phyloP scores from a whole-genome alignment of 306 rosid genomes.

The Rubus idaeus region DNA sequence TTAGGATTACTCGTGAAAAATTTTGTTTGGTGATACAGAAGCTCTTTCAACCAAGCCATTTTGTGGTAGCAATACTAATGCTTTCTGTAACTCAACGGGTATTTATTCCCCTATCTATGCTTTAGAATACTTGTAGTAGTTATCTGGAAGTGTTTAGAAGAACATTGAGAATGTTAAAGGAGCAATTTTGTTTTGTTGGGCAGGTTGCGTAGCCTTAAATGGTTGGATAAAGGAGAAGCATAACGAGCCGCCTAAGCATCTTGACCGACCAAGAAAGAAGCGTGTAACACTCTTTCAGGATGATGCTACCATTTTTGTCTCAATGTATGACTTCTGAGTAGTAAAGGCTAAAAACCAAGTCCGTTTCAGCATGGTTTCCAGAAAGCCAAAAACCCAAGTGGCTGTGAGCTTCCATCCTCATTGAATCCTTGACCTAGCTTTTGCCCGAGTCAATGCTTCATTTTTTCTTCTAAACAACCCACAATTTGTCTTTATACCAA shows the following conservation, averaged over 20 bases:
- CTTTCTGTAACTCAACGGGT: no score
- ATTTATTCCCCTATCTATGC: no score
- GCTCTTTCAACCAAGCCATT: no score
- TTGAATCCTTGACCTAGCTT: background rate
- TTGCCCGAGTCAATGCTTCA: background rate
- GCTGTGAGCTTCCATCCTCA: background rate
- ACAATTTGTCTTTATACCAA: conserved; percentile 5
- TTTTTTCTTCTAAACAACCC: background rate
- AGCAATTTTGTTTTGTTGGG: background rate
- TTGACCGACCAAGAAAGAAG: background rate
- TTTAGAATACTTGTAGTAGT: no score
- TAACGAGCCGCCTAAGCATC: background rate
- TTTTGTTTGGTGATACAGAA: no score
- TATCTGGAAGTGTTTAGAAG: no score
- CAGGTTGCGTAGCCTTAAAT: background rate
- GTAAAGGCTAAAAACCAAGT: background rate
- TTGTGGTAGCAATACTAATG: no score
- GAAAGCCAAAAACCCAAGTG: background rate
- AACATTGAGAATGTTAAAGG: background rate
- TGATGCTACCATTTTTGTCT: background rate
- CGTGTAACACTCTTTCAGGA: background rate
- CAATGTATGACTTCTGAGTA: background rate
- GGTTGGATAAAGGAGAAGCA: background rate
- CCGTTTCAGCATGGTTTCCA: background rate
- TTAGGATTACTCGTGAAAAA: no score